Conservation (phyloP, 2,329 filamentous ascomycete species). For the Verticillium dahliae region DNA sequence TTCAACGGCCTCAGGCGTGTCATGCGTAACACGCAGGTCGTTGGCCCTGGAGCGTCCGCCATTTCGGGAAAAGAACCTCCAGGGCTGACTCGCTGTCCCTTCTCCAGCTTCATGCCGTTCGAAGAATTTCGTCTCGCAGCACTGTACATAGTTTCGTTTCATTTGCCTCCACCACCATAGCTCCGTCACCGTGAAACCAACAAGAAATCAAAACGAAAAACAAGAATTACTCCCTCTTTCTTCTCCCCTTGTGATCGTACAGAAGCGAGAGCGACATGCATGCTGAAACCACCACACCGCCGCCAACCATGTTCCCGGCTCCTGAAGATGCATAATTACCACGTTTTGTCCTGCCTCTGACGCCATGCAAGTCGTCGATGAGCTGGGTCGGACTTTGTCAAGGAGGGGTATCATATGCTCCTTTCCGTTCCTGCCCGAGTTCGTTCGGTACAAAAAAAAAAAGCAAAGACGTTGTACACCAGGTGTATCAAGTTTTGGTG, state of each 20-base stretch:
- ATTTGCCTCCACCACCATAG: neutral
- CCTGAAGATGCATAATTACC: conserved; percentile 32
- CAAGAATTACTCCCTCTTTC: conserved; percentile 2
- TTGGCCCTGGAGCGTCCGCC: neutral
- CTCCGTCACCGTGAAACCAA: neutral
- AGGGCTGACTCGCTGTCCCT: neutral
- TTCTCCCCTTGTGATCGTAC: conserved; percentile 11
- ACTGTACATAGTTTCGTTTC: neutral
- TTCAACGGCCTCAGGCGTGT: neutral
- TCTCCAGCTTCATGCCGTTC: neutral
- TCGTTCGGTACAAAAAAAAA: conserved; percentile 15
- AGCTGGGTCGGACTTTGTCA: conserved; percentile 22
- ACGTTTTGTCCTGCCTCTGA: conserved; percentile 30
- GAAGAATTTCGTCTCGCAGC: neutral
- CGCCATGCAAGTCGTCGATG: conserved; percentile 25
- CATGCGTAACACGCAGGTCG: neutral
- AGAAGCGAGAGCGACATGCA: conserved; percentile 7
- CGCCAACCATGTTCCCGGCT: conserved; percentile 24
- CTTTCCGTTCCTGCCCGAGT: conserved; percentile 19
- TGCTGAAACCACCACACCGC: conserved; percentile 12
- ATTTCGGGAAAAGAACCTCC: neutral
- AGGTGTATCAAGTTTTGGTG: conserved; percentile 1
- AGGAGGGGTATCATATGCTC: conserved; percentile 20
- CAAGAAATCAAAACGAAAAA: conserved; percentile 4
- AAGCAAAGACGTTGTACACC: conserved; percentile 1